Evolutionary conservation across 495 filamentous ascomycete genomes (phyloP).

Genomic region (Parmelia sp.): DNA sequence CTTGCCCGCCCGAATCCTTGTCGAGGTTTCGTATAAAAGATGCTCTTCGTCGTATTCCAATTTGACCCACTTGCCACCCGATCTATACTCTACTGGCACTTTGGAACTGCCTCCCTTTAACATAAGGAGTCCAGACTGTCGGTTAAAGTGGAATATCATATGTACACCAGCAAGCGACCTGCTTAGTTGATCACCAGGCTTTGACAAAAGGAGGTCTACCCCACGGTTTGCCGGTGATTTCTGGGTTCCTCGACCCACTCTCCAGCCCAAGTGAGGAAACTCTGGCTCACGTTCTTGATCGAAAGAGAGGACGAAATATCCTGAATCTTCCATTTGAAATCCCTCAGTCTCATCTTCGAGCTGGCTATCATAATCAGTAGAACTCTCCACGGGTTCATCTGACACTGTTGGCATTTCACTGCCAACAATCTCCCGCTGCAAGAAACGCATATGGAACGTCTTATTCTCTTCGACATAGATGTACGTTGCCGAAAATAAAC

Average conservation of each 20-base stretch:
- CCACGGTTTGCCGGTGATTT: slow-evolving; percentile 10
- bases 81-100: slow-evolving; percentile 5
- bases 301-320: slow-evolving; percentile 13
- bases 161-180: slow-evolving; percentile 9
- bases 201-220: slow-evolving; percentile 11
- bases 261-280: slow-evolving; percentile 14
- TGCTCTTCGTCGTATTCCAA: slow-evolving; percentile 6
- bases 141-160: slow-evolving; percentile 11
- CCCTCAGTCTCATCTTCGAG: slow-evolving; percentile 1
- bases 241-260: slow-evolving; percentile 15
- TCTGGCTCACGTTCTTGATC: slow-evolving; percentile 12
- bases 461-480: slow-evolving; percentile 14
- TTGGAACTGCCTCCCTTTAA: slow-evolving; percentile 4
- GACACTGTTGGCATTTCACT: slow-evolving; percentile 3
- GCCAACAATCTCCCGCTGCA: slow-evolving; percentile 1
- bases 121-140: slow-evolving; percentile 5
- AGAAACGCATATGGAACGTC: slow-evolving; percentile 15
- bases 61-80: slow-evolving; percentile 1
- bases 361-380: slow-evolving; percentile 12
- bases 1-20: slow-evolving; percentile 4
- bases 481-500: slow-evolving; percentile 11
- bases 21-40: slow-evolving; percentile 2
- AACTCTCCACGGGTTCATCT: slow-evolving; percentile 7
- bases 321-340: slow-evolving; percentile 4
- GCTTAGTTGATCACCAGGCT: slow-evolving; percentile 8